Percentiles rank a stretch among this genome's conserved stretches.
phyloP scores from a whole-genome alignment of 2,329 filamentous ascomycete genomes.

The Apiospora marii region DNA sequence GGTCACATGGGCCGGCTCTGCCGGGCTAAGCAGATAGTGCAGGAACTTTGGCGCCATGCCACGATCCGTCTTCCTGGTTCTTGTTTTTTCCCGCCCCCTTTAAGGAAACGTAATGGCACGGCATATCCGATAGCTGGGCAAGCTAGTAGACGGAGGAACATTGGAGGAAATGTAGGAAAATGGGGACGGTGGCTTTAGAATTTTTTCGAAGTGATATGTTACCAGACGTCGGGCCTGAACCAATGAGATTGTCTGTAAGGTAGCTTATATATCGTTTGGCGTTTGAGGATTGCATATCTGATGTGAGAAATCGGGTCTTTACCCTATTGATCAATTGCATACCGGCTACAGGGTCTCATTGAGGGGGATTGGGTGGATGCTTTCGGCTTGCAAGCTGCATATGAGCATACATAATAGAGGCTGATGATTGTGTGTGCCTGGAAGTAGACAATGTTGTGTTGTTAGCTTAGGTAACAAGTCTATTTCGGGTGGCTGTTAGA shows the following conservation, averaged over 20 bases:
- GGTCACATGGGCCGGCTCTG: constrained; percentile 1
- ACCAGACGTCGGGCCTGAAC: background rate
- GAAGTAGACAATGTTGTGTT: background rate
- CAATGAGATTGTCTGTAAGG: background rate
- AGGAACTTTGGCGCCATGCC: constrained; percentile 8
- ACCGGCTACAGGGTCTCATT: background rate
- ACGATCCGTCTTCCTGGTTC: constrained; percentile 14
- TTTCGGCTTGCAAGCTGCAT: constrained; percentile 2
- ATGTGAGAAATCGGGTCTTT: background rate
- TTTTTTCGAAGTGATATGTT: background rate
- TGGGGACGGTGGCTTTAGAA: background rate
- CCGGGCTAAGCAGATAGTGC: constrained; percentile 3
- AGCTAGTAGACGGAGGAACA: background rate
- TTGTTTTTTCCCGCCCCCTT: background rate
- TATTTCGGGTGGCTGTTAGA: constrained; percentile 13
- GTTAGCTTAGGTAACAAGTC: constrained; percentile 1
- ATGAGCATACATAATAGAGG: background rate
- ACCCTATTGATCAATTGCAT: background rate
- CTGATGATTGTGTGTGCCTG: background rate
- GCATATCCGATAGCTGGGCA: constrained; percentile 13
- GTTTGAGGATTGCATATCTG: background rate
- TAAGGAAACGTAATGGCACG: background rate
- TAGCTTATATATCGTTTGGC: background rate
- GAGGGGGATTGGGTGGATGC: background rate
- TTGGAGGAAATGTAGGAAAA: background rate